Base-by-base conservation (phyloP, 495 filamentous ascomycete genomes). In the Apiosordaria backusii region DNA sequence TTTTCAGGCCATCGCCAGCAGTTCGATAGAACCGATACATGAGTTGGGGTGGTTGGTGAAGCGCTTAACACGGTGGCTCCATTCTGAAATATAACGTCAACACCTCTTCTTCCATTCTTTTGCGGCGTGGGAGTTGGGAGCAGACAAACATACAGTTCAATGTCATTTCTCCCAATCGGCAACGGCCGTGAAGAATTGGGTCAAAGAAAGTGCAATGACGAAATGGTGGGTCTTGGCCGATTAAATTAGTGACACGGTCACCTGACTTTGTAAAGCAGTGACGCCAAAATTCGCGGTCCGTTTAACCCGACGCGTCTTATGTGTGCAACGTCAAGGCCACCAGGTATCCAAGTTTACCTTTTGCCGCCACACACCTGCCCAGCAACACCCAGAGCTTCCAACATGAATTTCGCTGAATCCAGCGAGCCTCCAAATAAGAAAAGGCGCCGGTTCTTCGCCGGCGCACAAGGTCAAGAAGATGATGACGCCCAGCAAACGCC, bases 371-470 rank as follows among this genome's bases (percentile, higher is more conserved):
- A 23, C 22, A 18, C 13, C 57, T 27, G 57, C 27, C 50, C 45
- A 60, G 57, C 57, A 23, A 65, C 67, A 58, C 58, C 69, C 54
- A 62, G 62, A 25, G 22, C 23, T 5, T 45, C 66, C 66, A 77
- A 27, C 2, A 91, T 90, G 89, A 83, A 78, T 67, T 80, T 79
- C 66, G 71, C 79, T 65, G 79, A 85, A 40, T 76, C 81, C 3
- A 81, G 86, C 61, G 85, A 88, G 57, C 84, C 87, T 22, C 92
- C 92, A 4, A 77, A 76, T 50, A 97, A 97, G n/a, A n/a, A n/a
- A 81, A 93, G 89, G 77, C 83, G 89, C 63, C 88, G 93, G 25
- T 96, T 96, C 76, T 93, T 96, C 72, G 80, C 81, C 3, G 90
- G 95, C 16, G 77, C 85, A 54, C 72, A 79, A 6, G 71, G 77